phyloP scores from a whole-genome alignment of 495 filamentous ascomycete genomes.

The Aspergillus bertholletiae region DNA sequence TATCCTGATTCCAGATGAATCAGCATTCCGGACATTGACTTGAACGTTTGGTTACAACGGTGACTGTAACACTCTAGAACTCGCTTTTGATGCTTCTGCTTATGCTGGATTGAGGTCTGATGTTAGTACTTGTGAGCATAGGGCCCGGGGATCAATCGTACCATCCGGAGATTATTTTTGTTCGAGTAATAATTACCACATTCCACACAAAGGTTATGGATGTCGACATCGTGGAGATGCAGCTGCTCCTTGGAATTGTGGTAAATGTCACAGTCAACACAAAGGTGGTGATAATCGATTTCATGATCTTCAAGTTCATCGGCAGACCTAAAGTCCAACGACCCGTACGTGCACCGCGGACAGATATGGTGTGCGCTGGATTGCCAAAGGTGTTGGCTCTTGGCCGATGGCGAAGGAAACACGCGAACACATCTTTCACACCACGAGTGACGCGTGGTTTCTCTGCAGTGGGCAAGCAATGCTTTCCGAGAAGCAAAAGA shows the following conservation, averaged over 20 bases:
- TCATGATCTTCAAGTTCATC: constrained; percentile 1
- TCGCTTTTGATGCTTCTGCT: constrained; percentile 5
- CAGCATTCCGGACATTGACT: constrained; percentile 2
- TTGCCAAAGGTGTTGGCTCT: not conserved
- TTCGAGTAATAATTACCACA: constrained; percentile 3
- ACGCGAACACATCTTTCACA: constrained; percentile 9
- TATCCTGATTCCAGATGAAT: constrained; percentile 4
- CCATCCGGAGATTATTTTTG: constrained; percentile 6
- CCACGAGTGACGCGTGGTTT: constrained; percentile 8
- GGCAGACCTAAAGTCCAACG: not conserved
- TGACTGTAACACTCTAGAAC: constrained; percentile 1
- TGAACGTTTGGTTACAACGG: not conserved
- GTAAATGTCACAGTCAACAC: not conserved
- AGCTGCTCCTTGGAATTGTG: not conserved
- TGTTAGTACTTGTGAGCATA: not conserved
- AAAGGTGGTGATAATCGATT: constrained; percentile 1
- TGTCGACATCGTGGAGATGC: not conserved
- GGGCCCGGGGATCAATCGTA: not conserved
- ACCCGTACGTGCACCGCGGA: not conserved
- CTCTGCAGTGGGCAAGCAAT: constrained; percentile 10
- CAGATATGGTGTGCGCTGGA: constrained; percentile 4
- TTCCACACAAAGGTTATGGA: constrained; percentile 2
- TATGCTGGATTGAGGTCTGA: not conserved
- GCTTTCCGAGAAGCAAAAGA: constrained; percentile 5
- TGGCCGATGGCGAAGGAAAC: constrained; percentile 2